phyloP scores from a whole-genome alignment of 2,329 filamentous ascomycete species.

The Xylariaceae sp. region DNA sequence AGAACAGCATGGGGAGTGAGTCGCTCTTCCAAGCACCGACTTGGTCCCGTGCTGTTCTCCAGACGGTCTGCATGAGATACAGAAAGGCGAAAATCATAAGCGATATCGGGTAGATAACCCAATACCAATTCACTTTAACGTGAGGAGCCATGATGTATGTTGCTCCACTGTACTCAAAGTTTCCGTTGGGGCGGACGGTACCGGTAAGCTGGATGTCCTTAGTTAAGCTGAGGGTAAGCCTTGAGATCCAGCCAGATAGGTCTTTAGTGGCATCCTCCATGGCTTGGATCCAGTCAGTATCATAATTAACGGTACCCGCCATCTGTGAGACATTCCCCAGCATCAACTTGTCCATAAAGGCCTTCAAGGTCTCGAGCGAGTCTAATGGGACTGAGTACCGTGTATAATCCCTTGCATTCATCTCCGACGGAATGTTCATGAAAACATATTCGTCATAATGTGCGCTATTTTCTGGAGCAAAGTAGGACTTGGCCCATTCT shows the following conservation, averaged over 20 bases:
- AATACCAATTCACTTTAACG: slow-evolving; percentile 45
- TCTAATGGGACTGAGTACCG: slow-evolving; percentile 42
- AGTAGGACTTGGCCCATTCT: slow-evolving; percentile 41
- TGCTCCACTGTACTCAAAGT: slow-evolving; percentile 40
- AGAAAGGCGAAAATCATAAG: slow-evolving; percentile 44
- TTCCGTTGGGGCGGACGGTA: slow-evolving; percentile 16
- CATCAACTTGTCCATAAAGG: slow-evolving; percentile 43
- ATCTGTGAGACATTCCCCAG: slow-evolving; percentile 41
- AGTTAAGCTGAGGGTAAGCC: slow-evolving; percentile 44
- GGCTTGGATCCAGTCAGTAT: slow-evolving; percentile 47
- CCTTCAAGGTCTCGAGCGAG: slow-evolving; percentile 39
- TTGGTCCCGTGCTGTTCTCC: slow-evolving; percentile 42
- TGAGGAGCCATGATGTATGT: slow-evolving; percentile 39
- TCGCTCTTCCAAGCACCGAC: slow-evolving; percentile 48
- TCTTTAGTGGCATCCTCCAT: slow-evolving; percentile 43
- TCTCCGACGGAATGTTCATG: slow-evolving; percentile 37
- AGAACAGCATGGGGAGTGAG: slow-evolving; percentile 48
- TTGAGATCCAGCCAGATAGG: slow-evolving; percentile 42
- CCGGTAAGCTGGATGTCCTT: slow-evolving; percentile 46
- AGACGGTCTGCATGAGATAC: slow-evolving; percentile 45
- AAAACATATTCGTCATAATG: slow-evolving; percentile 43
- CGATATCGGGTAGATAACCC: slow-evolving; percentile 44
- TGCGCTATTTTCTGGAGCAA: slow-evolving; percentile 35
- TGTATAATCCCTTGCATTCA: slow-evolving; percentile 36
- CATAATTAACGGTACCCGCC: slow-evolving; percentile 39